phyloP scores from a whole-genome alignment of 352 stramenopile genomes.

The Stephanocyclus meneghinianus region DNA sequence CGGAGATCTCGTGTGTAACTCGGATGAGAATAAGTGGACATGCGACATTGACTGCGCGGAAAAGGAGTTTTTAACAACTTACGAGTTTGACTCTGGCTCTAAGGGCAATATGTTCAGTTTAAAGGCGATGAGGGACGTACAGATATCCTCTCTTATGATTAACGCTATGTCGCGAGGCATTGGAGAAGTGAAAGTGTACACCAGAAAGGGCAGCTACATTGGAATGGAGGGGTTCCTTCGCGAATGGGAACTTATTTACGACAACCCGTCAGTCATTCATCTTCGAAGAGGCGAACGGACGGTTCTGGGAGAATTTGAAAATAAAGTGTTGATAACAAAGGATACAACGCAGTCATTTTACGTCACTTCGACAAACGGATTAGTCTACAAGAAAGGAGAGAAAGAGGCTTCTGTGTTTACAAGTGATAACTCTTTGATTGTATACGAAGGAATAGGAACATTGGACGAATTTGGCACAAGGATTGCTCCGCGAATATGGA shows the following conservation, averaged over 20 bases:
- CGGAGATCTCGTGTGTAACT: no score
- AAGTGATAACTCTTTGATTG: conserved; percentile 22
- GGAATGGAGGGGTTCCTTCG: conserved; percentile 8
- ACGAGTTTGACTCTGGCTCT: conserved; percentile 36
- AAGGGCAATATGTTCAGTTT: conserved; percentile 40
- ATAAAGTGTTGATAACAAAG: conserved; percentile 9
- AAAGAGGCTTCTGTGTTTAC: conserved; percentile 11
- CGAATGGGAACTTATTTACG: conserved; percentile 28
- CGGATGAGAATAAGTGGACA: no score
- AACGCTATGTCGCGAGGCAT: conserved; percentile 32
- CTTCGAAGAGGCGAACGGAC: conserved; percentile 27
- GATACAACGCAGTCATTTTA: conserved; percentile 40
- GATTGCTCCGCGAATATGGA: conserved; percentile 21
- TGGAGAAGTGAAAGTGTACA: conserved; percentile 36
- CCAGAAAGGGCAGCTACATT: conserved; percentile 18
- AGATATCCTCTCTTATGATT: conserved; percentile 33
- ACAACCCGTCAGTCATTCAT: conserved; percentile 24
- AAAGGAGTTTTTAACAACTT: conserved; percentile 32
- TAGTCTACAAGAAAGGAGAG: conserved; percentile 31
- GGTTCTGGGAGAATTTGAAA: conserved; percentile 31
- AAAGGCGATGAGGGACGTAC: conserved; percentile 28
- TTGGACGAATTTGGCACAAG: conserved; percentile 10
- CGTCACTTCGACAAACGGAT: conserved; percentile 23
- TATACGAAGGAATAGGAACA: conserved; percentile 37
- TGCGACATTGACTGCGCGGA: conserved; percentile 22